phyloP scores from a whole-genome alignment of 306 rosid genomes.

The Cucumis cinereus region DNA sequence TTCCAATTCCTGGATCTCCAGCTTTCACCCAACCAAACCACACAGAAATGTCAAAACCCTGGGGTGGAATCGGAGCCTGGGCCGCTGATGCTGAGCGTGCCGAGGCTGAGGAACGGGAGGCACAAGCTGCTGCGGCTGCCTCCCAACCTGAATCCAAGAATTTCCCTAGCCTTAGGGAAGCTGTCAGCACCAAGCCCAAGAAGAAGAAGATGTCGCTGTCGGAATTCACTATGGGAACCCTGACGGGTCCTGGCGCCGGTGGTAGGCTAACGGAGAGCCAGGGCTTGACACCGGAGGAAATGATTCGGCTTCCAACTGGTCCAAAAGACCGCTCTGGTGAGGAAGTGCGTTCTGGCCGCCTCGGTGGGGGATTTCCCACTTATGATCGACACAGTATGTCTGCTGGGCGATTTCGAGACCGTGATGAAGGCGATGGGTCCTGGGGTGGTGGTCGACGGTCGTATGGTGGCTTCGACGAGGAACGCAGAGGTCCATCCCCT shows the following conservation, averaged over 20 bases:
- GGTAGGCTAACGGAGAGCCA: background rate
- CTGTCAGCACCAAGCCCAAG: conserved; percentile 54
- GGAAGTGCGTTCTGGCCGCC: conserved; percentile 54
- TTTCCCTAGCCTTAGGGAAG: conserved; percentile 78
- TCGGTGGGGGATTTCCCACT: conserved; percentile 60
- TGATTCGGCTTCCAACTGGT: conserved; percentile 74
- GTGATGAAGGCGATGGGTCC: conserved; percentile 50
- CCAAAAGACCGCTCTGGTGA: conserved; percentile 69
- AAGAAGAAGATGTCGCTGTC: conserved; percentile 52
- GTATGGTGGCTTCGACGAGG: conserved; percentile 82
- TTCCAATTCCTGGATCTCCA: conserved; percentile 29
- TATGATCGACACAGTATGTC: conserved; percentile 34
- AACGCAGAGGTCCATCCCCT: conserved; percentile 50
- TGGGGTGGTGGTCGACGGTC: conserved; percentile 81
- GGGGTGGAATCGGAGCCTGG: conserved; percentile 88
- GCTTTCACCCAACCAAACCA: background rate
- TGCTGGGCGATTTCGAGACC: conserved; percentile 40
- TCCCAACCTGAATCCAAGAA: conserved; percentile 28
- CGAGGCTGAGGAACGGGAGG: conserved; percentile 72
- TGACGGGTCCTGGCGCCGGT: conserved; percentile 3
- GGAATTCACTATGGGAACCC: conserved; percentile 13
- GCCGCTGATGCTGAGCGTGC: conserved; percentile 92
- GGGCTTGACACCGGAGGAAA: conserved; percentile 64
- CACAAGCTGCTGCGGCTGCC: conserved; percentile 26
- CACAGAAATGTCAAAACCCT: conserved; percentile 57